phyloP scores from a whole-genome alignment of 2,329 filamentous ascomycete genomes.

The Beauveria scarabaeidicola region DNA sequence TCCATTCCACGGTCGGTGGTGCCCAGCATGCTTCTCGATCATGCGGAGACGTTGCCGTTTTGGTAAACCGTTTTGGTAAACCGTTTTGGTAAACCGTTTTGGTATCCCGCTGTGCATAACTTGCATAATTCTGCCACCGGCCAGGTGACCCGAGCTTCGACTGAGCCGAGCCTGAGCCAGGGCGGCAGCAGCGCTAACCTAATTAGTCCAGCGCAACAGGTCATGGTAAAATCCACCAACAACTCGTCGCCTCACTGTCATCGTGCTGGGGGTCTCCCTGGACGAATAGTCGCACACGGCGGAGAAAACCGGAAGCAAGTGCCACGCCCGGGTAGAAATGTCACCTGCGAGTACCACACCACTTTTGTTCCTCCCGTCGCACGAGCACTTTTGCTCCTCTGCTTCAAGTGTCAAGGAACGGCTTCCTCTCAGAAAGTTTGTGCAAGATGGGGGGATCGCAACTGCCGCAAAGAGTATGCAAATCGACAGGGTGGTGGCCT shows the following conservation, averaged over 20 bases:
- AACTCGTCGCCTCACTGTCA: constrained; percentile 1
- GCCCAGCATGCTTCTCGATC: no score
- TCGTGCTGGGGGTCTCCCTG: neutral
- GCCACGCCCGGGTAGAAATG: neutral
- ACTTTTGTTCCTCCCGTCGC: neutral
- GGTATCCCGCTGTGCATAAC: no score
- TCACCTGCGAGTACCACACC: constrained; percentile 7
- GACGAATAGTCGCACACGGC: neutral
- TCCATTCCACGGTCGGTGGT: no score
- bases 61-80: no score
- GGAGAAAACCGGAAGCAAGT: constrained; percentile 9
- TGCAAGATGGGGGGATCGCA: neutral
- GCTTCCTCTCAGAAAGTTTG: neutral
- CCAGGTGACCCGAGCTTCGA: no score
- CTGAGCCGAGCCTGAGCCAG: no score
- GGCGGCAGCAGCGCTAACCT: no score
- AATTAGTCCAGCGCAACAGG: no score
- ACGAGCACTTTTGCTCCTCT: neutral
- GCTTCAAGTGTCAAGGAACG: neutral
- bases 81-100: no score
- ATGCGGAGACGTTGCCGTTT: no score
- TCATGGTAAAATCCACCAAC: no score
- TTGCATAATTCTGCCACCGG: no score
- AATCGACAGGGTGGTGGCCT: constrained; percentile 1
- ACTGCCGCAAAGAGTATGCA: neutral